Conservation (phyloP, 805 yeast species). For the Sugiyamaella valdiviana region DNA sequence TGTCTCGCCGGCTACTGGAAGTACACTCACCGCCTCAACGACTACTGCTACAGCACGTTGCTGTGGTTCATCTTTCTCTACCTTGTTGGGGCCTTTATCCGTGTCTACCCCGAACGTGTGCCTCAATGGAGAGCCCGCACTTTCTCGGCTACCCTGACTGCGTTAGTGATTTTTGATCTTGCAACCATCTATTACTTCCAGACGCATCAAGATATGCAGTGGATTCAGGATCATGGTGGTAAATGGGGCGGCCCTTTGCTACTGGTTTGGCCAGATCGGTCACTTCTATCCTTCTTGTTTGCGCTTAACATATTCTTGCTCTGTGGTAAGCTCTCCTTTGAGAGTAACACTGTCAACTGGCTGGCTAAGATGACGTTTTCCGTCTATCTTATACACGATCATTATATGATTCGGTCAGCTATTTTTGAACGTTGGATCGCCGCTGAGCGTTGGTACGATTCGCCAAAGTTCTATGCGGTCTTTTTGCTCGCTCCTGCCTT, state of each 20-base stretch:
- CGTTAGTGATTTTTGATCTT: background rate
- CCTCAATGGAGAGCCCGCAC: slow-evolving; percentile 1
- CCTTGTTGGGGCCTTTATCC: slow-evolving; percentile 2
- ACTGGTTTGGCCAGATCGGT: background rate
- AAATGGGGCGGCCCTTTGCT: background rate
- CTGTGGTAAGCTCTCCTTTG: background rate
- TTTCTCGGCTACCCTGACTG: background rate
- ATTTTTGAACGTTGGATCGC: background rate
- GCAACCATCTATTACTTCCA: background rate
- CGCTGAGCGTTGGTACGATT: background rate
- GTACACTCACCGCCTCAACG: background rate
- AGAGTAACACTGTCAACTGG: slow-evolving; percentile 2
- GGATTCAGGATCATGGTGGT: background rate
- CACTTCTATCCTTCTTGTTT: background rate
- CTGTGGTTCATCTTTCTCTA: slow-evolving; percentile 3
- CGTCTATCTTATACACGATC: slow-evolving; percentile 7
- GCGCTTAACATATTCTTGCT: slow-evolving; percentile 1
- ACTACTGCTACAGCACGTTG: background rate
- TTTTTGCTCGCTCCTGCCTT: background rate
- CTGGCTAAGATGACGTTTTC: slow-evolving; percentile 2
- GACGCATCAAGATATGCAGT: background rate
- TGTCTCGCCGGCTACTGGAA: background rate
- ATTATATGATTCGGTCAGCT: background rate
- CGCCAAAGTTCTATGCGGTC: background rate
- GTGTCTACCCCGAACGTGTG: background rate